These are phyloP conservation scores for Spergularia marina DNA, from an alignment of 148 eudicot species.

Conservation along the genomic window DNA sequence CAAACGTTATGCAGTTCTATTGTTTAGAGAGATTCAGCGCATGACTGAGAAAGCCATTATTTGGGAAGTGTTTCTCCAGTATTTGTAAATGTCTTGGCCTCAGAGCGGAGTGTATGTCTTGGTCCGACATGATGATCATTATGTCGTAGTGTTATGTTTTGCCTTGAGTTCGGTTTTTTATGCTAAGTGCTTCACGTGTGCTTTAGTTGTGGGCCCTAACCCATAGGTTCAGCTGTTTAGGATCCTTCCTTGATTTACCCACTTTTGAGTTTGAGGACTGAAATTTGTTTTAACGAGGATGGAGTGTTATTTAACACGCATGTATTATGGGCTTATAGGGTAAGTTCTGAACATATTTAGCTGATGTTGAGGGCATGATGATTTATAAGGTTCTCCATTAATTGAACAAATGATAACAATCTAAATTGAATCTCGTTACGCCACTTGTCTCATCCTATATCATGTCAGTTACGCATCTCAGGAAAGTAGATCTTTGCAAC, in stretches of 20 bases:
- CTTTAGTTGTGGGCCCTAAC: too few species aligned
- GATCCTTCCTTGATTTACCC: neutral
- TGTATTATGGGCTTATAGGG: neutral
- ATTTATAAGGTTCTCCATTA: neutral
- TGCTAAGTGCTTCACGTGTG: neutral
- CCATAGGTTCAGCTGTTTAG: neutral
- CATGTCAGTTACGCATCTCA: neutral
- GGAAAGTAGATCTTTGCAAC: neutral
- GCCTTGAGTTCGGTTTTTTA: constrained; percentile 1
- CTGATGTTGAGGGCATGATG: too few species aligned
- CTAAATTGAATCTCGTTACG: neutral
- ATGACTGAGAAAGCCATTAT: neutral
- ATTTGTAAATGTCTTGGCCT: neutral
- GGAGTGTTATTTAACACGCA: neutral
- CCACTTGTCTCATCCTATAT: neutral
- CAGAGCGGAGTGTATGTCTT: neutral
- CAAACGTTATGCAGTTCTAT: neutral
- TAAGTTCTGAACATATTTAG: too few species aligned
- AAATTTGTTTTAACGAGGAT: neutral
- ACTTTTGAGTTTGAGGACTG: constrained; percentile 6
- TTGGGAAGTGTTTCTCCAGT: neutral
- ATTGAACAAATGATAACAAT: neutral
- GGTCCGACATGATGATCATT: neutral
- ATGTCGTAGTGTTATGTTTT: neutral
- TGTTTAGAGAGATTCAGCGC: neutral